A percentile compares a stretch with the other conserved stretches of the same genome.
Evolutionary conservation across 164 flowering plant genomes (phyloP).

Genomic region (Saururus chinensis): DNA sequence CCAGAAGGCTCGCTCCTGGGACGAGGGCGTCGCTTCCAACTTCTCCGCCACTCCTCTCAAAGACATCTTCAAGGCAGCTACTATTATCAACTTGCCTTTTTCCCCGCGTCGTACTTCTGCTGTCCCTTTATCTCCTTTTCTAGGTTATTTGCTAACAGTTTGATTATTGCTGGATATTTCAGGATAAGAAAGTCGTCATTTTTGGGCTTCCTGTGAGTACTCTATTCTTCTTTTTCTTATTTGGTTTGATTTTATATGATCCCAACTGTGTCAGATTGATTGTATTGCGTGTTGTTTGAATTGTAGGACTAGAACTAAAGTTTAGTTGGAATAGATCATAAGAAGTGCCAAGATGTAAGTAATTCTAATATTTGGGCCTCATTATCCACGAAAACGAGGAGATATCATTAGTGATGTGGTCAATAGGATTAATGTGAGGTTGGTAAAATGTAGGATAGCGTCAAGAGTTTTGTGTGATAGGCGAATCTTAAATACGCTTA

Average conservation of each 20-base stretch:
- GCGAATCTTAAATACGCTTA: too few species aligned
- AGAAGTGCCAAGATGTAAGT: too few species aligned
- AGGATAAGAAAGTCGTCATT: slow-evolving; percentile 93
- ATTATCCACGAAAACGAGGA: too few species aligned
- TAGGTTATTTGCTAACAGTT: not conserved
- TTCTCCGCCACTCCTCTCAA: slow-evolving; percentile 78
- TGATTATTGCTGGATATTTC: slow-evolving; percentile 13
- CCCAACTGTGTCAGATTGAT: not conserved
- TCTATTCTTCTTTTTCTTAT: not conserved
- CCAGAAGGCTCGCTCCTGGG: slow-evolving; percentile 90
- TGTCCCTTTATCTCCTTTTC: not conserved
- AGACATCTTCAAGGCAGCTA: slow-evolving; percentile 64
- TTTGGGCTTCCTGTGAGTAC: slow-evolving; percentile 95
- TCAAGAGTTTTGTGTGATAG: too few species aligned
- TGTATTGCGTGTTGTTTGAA: too few species aligned
- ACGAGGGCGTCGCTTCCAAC: slow-evolving; percentile 88
- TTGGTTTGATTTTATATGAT: not conserved
- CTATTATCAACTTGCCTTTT: not conserved
- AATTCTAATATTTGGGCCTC: too few species aligned
- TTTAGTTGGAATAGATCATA: too few species aligned
- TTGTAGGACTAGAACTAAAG: too few species aligned
- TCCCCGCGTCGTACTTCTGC: too few species aligned
- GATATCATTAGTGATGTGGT: too few species aligned
- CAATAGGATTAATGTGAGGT: too few species aligned
- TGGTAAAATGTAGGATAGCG: too few species aligned